Evolutionary conservation across 1,284 basidiomycete species (phyloP).

Genomic region (Neolentinus lepideus): DNA sequence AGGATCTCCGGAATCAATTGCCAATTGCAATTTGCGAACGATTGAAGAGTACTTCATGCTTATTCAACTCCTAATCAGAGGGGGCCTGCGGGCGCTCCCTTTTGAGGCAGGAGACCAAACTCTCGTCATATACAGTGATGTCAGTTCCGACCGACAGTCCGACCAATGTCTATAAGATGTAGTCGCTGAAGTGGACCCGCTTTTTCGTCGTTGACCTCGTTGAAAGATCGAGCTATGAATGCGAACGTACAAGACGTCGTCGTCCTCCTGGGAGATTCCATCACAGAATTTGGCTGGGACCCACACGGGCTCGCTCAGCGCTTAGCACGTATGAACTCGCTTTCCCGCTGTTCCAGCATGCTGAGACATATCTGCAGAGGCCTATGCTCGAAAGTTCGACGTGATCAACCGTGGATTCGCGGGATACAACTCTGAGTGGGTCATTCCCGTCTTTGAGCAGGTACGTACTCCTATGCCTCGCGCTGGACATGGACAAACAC

Average conservation of each 20-base stretch:
- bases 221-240: background rate
- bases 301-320: slow-evolving; percentile 52
- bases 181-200: too few species aligned
- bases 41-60: too few species aligned
- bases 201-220: too few species aligned
- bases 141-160: too few species aligned
- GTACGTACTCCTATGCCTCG: slow-evolving; percentile 21
- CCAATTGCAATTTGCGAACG: too few species aligned
- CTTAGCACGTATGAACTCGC: slow-evolving; percentile 45
- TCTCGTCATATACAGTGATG: too few species aligned
- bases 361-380: slow-evolving; percentile 38
- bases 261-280: slow-evolving; percentile 72
- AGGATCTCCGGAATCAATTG: too few species aligned
- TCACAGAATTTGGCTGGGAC: slow-evolving; percentile 62
- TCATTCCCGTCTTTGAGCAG: slow-evolving; percentile 69
- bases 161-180: too few species aligned
- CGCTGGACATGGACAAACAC: background rate
- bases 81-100: too few species aligned
- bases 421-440: slow-evolving; percentile 86
- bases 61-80: too few species aligned
- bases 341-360: background rate
- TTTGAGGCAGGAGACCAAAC: too few species aligned
- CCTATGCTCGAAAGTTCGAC: slow-evolving; percentile 74
- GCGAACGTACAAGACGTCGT: slow-evolving; percentile 37
- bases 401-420: slow-evolving; percentile 75